Percentiles rank a stretch among this genome's conserved stretches.
These are phyloP conservation scores for Triticum timopheevii DNA, from an alignment of 176 grass and related monocot genomes.

Conservation along the genomic window DNA sequence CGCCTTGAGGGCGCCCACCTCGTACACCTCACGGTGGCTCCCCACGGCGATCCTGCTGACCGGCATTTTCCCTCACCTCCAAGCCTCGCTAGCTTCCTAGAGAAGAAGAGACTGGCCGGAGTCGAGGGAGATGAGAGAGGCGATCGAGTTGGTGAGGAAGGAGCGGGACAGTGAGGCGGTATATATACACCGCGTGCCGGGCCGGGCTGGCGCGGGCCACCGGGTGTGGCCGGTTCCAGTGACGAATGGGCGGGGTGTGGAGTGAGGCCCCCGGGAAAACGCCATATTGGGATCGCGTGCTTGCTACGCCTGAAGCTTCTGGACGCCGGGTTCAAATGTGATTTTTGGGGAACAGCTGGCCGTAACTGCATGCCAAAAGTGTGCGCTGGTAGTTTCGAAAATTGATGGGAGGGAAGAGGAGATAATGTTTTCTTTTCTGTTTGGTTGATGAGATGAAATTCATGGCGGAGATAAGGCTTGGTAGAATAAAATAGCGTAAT, in stretches of 20 bases:
- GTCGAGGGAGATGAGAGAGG: neutral
- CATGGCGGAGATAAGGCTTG: neutral
- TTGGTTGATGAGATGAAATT: neutral
- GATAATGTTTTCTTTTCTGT: neutral
- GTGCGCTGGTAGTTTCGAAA: neutral
- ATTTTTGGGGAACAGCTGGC: neutral
- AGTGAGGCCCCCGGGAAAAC: neutral
- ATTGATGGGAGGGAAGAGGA: neutral
- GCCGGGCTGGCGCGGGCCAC: neutral
- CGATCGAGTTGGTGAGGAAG: slow-evolving; percentile 15
- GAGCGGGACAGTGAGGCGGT: neutral
- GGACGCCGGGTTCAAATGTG: neutral
- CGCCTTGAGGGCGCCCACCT: slow-evolving; percentile 77
- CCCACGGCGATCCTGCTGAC: slow-evolving; percentile 75
- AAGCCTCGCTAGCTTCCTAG: neutral
- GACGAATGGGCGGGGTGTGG: neutral
- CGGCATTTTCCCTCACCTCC: slow-evolving; percentile 52
- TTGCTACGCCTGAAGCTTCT: neutral
- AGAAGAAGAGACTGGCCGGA: neutral
- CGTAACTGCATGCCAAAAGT: neutral
- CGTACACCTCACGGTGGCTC: slow-evolving; percentile 58
- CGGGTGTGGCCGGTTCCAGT: neutral
- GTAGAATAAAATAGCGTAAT: too few species aligned
- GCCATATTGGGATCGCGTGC: neutral
- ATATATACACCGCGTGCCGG: slow-evolving; percentile 26